Conservation (phyloP, 129 eudicot species). For the Tanacetum coccineum region DNA sequence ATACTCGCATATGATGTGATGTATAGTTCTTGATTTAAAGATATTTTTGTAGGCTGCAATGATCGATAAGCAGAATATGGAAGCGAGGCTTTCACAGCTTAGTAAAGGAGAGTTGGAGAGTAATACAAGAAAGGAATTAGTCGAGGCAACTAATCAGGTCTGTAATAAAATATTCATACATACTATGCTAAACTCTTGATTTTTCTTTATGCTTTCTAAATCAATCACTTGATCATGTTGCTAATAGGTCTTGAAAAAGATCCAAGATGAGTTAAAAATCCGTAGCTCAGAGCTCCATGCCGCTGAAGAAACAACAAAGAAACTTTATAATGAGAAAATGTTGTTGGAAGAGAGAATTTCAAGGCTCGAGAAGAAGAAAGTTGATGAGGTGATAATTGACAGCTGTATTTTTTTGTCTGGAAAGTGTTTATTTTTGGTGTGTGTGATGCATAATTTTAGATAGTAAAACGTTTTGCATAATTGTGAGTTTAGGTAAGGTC, state of each 20-base stretch:
- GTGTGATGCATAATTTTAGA: background rate
- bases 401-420: background rate
- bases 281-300: conserved; percentile 75
- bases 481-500: conserved; percentile 43
- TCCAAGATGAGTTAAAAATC: conserved; percentile 77
- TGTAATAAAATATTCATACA: background rate
- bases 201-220: background rate
- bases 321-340: conserved; percentile 58
- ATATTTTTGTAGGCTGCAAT: conserved; percentile 45
- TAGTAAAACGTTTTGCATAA: background rate
- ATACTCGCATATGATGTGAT: background rate
- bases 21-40: background rate
- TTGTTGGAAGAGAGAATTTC: conserved; percentile 71
- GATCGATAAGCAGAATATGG: conserved; percentile 62
- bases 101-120: conserved; percentile 66
- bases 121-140: conserved; percentile 69
- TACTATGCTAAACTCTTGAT: background rate
- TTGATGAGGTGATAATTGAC: conserved; percentile 53
- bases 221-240: conserved; percentile 10
- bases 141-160: conserved; percentile 87
- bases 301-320: conserved; percentile 76
- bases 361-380: conserved; percentile 62
- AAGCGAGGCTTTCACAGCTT: conserved; percentile 59
- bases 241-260: conserved; percentile 58
- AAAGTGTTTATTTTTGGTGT: background rate